Evolutionary conservation across 352 stramenopile species (phyloP).

Genomic region (Phytophthora syringae): DNA sequence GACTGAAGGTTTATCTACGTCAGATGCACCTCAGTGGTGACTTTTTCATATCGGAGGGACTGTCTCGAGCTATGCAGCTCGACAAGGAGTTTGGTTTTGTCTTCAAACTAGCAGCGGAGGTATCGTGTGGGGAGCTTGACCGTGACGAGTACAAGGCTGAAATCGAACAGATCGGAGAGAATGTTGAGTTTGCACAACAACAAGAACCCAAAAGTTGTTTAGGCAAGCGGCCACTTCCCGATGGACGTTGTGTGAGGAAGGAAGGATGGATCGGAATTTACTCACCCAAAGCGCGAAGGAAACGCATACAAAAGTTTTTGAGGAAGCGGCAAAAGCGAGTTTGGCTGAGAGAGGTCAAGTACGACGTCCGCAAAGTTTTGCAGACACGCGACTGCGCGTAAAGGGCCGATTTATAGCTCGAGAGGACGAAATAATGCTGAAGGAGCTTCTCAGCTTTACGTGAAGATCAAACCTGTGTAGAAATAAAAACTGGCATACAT

Average conservation of each 20-base stretch:
- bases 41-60: slow-evolving; percentile 15
- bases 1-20: slow-evolving; percentile 18
- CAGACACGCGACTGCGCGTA: slow-evolving; percentile 94
- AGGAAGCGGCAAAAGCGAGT: slow-evolving; percentile 94
- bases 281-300: slow-evolving; percentile 89
- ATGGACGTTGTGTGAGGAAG: slow-evolving; percentile 10
- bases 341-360: slow-evolving; percentile 95
- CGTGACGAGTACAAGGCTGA: slow-evolving; percentile 4
- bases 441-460: slow-evolving; percentile 71
- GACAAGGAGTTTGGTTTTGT: slow-evolving; percentile 31
- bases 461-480: slow-evolving; percentile 28
- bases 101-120: slow-evolving; percentile 22
- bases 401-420: slow-evolving; percentile 97
- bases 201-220: slow-evolving; percentile 6
- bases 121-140: slow-evolving; percentile 2
- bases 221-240: slow-evolving; percentile 13
- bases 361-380: slow-evolving; percentile 98
- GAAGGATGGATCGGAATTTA: slow-evolving; percentile 90
- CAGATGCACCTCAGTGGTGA: slow-evolving; percentile 24
- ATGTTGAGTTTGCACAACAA: not conserved
- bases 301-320: slow-evolving; percentile 93
- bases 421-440: slow-evolving; percentile 90
- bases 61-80: slow-evolving; percentile 5
- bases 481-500: slow-evolving; percentile 24
- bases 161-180: slow-evolving; percentile 8